Percentiles rank a stretch among this genome's conserved stretches.
These are phyloP conservation scores for Cryptosporidium xiaoi DNA, from an alignment of 169 alveolate species.

Conservation along the genomic window DNA sequence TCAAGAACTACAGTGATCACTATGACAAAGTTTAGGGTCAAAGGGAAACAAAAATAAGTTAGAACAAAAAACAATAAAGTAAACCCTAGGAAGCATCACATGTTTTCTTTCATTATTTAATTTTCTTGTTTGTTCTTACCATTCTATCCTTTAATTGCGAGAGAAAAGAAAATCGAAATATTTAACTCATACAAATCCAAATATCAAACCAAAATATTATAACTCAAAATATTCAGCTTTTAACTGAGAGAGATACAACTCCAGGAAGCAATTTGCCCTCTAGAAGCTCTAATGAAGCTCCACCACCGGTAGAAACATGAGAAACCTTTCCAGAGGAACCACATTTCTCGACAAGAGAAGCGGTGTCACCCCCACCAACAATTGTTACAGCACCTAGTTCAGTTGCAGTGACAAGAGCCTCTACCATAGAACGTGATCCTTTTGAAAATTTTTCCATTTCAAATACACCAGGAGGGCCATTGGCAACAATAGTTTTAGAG, in stretches of 20 bases:
- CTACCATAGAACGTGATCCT: conserved; percentile 90
- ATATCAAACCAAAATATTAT: background rate
- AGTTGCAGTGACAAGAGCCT: conserved; percentile 92
- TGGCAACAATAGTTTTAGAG: conserved; percentile 94
- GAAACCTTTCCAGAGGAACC: conserved; percentile 88
- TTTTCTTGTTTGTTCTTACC: background rate
- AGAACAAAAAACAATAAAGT: too few relatives aligned
- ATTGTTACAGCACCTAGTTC: conserved; percentile 91
- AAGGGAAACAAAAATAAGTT: too few relatives aligned
- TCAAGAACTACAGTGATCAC: too few relatives aligned
- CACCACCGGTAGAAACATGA: conserved; percentile 99
- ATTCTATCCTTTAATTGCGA: background rate
- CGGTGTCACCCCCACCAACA: conserved; percentile 97
- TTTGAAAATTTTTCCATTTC: conserved; percentile 91
- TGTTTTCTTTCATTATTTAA: too few relatives aligned
- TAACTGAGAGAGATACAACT: conserved; percentile 88
- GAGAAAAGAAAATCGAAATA: background rate
- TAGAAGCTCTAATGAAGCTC: conserved; percentile 97
- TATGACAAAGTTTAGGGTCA: too few relatives aligned
- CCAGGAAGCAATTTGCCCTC: conserved; percentile 99
- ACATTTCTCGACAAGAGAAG: conserved; percentile 89
- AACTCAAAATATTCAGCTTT: conserved; percentile 7
- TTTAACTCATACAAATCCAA: background rate
- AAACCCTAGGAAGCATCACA: too few relatives aligned
- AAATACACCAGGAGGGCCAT: conserved; percentile 97